A percentile compares a stretch with the other conserved stretches of the same genome.
phyloP scores from a whole-genome alignment of 768 basidiomycete genomes.

The Mycena haematopus region DNA sequence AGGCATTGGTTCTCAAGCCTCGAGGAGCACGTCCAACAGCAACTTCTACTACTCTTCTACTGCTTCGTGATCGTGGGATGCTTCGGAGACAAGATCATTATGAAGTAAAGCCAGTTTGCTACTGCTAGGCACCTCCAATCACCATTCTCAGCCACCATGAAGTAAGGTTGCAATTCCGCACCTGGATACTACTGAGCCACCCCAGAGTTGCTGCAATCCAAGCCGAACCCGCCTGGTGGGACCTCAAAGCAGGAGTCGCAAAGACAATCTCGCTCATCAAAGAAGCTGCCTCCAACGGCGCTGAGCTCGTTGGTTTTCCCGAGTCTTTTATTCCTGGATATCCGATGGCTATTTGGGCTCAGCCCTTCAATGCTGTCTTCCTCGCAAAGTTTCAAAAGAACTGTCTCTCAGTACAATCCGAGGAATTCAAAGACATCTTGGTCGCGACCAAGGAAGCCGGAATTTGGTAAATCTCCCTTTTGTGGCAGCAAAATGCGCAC shows the following conservation, averaged over 20 bases:
- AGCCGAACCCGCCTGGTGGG: slow-evolving; percentile 31
- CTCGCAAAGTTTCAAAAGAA: slow-evolving; percentile 27
- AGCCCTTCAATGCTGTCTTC: slow-evolving; percentile 24
- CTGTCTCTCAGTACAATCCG: slow-evolving; percentile 17
- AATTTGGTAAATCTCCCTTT: slow-evolving; percentile 22
- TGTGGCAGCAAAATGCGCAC: not conserved
- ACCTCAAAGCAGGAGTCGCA: slow-evolving; percentile 26
- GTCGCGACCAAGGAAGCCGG: slow-evolving; percentile 26
- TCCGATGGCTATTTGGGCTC: slow-evolving; percentile 30
- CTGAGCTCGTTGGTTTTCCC: slow-evolving; percentile 31
- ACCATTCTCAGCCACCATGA: not conserved
- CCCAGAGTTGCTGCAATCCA: slow-evolving; percentile 30
- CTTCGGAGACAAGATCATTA: too few species aligned
- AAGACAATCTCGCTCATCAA: slow-evolving; percentile 27
- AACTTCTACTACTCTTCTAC: too few species aligned
- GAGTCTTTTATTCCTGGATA: slow-evolving; percentile 34
- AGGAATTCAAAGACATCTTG: slow-evolving; percentile 26
- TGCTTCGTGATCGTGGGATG: too few species aligned
- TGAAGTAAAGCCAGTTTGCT: too few species aligned
- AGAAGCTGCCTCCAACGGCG: slow-evolving; percentile 31
- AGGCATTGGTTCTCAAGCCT: too few species aligned
- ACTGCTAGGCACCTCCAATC: too few species aligned
- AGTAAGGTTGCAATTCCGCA: not conserved
- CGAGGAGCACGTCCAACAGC: too few species aligned
- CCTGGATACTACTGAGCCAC: not conserved